Conservation (phyloP, 164 flowering plant species). For the Magnolia kwangsiensis region DNA sequence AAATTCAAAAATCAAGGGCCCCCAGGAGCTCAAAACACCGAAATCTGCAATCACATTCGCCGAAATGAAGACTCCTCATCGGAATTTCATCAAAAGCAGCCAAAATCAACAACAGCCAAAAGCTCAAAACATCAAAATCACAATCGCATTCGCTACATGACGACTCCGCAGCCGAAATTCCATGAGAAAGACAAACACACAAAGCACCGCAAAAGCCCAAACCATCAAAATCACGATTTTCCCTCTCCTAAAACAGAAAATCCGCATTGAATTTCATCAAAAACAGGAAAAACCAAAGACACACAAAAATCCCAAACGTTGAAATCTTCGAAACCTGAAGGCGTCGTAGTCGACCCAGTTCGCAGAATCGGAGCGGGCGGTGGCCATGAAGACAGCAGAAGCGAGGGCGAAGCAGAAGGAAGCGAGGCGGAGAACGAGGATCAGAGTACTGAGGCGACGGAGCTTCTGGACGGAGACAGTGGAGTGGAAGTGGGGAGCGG, state of each 20-base stretch:
- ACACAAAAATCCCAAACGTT: not conserved
- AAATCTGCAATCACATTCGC: not conserved
- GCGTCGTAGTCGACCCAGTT: constrained; percentile 66
- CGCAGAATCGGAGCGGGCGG: constrained; percentile 43
- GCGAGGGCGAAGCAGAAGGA: constrained; percentile 73
- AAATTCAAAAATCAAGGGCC: too few species aligned
- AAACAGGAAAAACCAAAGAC: not conserved
- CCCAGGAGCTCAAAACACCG: not conserved
- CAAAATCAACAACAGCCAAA: not conserved
- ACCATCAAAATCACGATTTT: not conserved
- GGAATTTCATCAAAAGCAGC: not conserved
- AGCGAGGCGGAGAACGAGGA: constrained; percentile 59
- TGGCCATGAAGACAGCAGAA: constrained; percentile 71
- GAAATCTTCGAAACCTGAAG: constrained; percentile 45
- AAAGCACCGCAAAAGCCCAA: not conserved
- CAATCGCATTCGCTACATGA: not conserved
- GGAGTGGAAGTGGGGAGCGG: constrained; percentile 52
- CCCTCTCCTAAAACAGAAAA: not conserved
- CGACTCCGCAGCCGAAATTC: not conserved
- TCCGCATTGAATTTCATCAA: not conserved
- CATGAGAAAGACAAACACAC: not conserved
- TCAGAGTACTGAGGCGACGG: constrained; percentile 63
- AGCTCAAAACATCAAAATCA: not conserved
- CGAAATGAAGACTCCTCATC: not conserved
- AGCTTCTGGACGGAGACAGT: constrained; percentile 73